These are phyloP conservation scores for Daldinia caldariorum DNA, from an alignment of 495 filamentous ascomycete species.

Conservation along the genomic window DNA sequence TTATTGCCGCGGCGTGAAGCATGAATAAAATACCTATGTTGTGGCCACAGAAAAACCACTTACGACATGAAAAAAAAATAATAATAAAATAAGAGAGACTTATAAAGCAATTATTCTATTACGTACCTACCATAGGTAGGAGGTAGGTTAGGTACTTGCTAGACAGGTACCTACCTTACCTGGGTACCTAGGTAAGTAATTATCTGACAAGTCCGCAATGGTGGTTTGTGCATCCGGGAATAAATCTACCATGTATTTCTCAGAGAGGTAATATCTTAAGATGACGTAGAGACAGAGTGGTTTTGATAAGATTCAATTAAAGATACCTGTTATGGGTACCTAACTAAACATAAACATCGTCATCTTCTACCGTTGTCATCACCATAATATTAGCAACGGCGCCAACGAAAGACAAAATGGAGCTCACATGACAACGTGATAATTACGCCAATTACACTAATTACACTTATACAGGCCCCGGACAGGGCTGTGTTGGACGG, in stretches of 20 bases:
- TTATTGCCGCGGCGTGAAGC: background rate
- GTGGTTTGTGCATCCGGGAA: background rate
- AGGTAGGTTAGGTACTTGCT: no score
- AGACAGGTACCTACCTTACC: no score
- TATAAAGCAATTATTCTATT: background rate
- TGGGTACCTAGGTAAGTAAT: slow-evolving; percentile 3
- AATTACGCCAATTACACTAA: slow-evolving; percentile 3
- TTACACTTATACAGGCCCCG: slow-evolving; percentile 16
- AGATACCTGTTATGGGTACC: background rate
- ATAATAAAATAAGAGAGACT: background rate
- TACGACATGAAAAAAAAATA: background rate
- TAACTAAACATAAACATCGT: background rate
- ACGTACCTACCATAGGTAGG: no score
- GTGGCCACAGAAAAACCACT: slow-evolving; percentile 4
- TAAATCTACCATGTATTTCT: background rate
- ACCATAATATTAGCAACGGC: background rate
- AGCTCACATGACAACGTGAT: slow-evolving; percentile 25
- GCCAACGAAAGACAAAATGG: slow-evolving; percentile 21
- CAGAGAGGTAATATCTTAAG: slow-evolving; percentile 1
- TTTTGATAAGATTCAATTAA: slow-evolving; percentile 7
- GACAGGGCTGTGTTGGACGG: slow-evolving; percentile 7
- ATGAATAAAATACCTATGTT: background rate
- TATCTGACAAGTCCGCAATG: slow-evolving; percentile 15
- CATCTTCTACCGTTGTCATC: slow-evolving; percentile 10
- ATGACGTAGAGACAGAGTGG: slow-evolving; percentile 11